Conservation (phyloP, 1,139 yeast genomes). For the Sugiyamaella grinbergsii region DNA sequence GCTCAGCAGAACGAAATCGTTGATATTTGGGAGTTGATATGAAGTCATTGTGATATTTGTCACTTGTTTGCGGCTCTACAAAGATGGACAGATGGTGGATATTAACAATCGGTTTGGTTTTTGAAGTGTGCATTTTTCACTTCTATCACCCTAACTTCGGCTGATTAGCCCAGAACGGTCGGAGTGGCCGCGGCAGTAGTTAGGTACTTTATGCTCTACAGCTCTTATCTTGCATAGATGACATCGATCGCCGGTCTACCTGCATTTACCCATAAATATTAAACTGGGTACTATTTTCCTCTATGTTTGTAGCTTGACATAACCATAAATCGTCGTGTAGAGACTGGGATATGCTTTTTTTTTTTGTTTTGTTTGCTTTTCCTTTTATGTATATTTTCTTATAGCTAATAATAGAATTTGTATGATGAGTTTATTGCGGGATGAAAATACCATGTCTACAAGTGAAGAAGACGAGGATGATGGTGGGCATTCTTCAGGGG, state of each 20-base stretch:
- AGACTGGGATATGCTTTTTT: not conserved
- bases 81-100: too few relatives aligned
- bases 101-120: too few relatives aligned
- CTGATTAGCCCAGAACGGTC: too few relatives aligned
- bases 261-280: not conserved
- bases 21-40: slow-evolving; percentile 30
- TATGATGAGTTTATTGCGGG: not conserved
- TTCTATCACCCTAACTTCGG: too few relatives aligned
- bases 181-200: slow-evolving; percentile 9
- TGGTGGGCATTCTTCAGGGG: not conserved
- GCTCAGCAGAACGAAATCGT: slow-evolving; percentile 29
- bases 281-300: not conserved
- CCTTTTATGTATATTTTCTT: too few relatives aligned
- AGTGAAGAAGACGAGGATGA: not conserved
- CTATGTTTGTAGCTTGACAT: not conserved
- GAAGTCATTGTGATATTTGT: slow-evolving; percentile 15
- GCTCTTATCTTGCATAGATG: not conserved
- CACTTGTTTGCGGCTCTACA: too few relatives aligned
- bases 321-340: too few relatives aligned
- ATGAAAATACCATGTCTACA: not conserved
- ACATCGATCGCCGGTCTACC: not conserved
- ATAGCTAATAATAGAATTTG: not conserved
- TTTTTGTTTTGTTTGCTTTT: not conserved
- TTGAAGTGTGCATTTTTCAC: too few relatives aligned
- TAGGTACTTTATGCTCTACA: not conserved